Percentiles rank a stretch among this genome's conserved stretches.
Evolutionary conservation across 331 rosid species (phyloP).

Genomic region (Arachis monticola): DNA sequence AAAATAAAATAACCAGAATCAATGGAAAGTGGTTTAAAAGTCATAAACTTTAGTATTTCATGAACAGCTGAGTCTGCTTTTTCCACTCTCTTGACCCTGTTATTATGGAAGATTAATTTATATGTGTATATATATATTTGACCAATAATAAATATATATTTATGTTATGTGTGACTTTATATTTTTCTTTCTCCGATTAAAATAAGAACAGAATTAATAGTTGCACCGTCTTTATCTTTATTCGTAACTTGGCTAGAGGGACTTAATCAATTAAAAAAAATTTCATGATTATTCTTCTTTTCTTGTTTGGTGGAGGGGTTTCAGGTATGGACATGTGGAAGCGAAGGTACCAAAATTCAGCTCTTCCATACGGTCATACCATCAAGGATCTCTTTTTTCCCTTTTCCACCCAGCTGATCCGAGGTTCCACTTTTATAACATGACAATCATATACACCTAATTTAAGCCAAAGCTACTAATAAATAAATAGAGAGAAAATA

Average conservation of each 20-base stretch:
- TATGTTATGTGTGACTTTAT: not conserved
- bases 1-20: not conserved
- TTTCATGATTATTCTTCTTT: constrained; percentile 5
- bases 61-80: constrained; percentile 29
- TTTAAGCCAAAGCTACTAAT: constrained; percentile 16
- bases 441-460: constrained; percentile 1
- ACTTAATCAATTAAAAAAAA: not conserved
- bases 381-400: not conserved
- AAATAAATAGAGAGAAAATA: constrained; percentile 13
- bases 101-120: constrained; percentile 39
- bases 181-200: constrained; percentile 2
- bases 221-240: constrained; percentile 23
- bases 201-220: not conserved
- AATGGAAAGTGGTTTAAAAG: constrained; percentile 23
- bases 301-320: constrained; percentile 38
- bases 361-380: constrained; percentile 25
- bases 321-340: constrained; percentile 39
- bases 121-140: not conserved
- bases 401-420: not conserved
- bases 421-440: constrained; percentile 14
- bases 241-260: constrained; percentile 39
- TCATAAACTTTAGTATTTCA: not conserved
- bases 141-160: constrained; percentile 6
- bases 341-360: constrained; percentile 23
- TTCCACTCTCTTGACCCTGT: constrained; percentile 36